Evolutionary conservation across 371 early-diverging fungal genomes (phyloP).

Genomic region (Mucor velutinosus): DNA sequence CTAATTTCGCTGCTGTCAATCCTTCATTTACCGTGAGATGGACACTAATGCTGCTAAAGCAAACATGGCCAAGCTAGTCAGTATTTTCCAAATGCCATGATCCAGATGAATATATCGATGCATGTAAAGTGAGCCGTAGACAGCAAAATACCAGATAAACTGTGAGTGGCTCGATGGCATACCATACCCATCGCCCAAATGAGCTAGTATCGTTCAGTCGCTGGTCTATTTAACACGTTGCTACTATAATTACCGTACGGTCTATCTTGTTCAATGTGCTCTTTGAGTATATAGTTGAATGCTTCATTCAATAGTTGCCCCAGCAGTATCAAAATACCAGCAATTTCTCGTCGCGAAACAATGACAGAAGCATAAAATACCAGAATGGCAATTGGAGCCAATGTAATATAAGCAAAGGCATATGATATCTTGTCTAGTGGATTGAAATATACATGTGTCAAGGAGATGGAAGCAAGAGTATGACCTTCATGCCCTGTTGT

Average conservation of each 20-base stretch:
- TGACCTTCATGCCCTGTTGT: neutral
- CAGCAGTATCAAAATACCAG: constrained; percentile 67
- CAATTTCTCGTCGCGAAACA: constrained; percentile 74
- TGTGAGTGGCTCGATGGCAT: constrained; percentile 95
- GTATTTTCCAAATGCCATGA: constrained; percentile 42
- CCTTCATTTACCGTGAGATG: constrained; percentile 55
- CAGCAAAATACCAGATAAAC: constrained; percentile 87
- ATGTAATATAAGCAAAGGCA: constrained; percentile 69
- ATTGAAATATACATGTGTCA: constrained; percentile 78
- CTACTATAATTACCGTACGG: constrained; percentile 64
- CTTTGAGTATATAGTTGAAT: constrained; percentile 74
- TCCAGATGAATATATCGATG: constrained; percentile 42
- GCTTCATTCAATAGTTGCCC: constrained; percentile 87
- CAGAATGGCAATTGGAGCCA: constrained; percentile 78
- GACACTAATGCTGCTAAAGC: constrained; percentile 50
- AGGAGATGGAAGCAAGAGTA: constrained; percentile 59
- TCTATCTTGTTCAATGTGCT: constrained; percentile 68
- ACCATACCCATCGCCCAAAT: constrained; percentile 88
- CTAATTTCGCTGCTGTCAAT: too few species aligned
- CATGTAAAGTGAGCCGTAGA: constrained; percentile 65
- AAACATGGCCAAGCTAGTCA: constrained; percentile 37
- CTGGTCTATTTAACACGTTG: neutral
- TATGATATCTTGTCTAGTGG: constrained; percentile 56
- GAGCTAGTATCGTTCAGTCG: constrained; percentile 35
- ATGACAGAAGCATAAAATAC: constrained; percentile 80